Percentiles rank a stretch among this genome's conserved stretches.
These are phyloP conservation scores for Pseudotsuga menziesii DNA, from an alignment of 75 land plant species.

Conservation along the genomic window DNA sequence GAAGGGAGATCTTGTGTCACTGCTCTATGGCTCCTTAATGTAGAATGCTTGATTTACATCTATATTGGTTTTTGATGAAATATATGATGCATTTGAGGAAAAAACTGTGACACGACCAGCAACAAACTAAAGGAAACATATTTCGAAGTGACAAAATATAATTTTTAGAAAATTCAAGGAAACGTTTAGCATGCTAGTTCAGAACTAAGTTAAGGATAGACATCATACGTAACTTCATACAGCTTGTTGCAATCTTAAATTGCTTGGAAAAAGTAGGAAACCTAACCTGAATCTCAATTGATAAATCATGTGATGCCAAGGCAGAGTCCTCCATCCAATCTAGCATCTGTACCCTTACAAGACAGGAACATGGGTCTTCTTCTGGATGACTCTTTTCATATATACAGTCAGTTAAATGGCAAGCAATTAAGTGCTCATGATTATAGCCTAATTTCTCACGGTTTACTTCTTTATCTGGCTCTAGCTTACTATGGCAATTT, in stretches of 20 bases:
- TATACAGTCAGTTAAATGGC: background rate
- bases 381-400: background rate
- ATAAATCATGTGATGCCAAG: background rate
- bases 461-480: background rate
- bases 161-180: background rate
- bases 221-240: background rate
- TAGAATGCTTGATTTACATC: no score
- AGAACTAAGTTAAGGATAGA: background rate
- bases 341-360: conserved; percentile 14
- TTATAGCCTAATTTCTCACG: background rate
- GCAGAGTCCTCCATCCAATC: conserved; percentile 20
- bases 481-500: background rate
- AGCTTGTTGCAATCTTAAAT: background rate
- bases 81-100: no score
- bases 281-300: background rate
- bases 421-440: background rate
- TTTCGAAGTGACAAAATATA: background rate
- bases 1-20: no score
- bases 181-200: background rate
- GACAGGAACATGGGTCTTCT: conserved; percentile 4
- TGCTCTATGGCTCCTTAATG: no score
- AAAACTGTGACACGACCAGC: no score
- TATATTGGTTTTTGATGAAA: no score
- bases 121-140: background rate
- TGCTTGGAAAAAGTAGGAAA: background rate